Evolutionary conservation across 2,329 filamentous ascomycete genomes (phyloP).

Genomic region (Monosporascus sp.): DNA sequence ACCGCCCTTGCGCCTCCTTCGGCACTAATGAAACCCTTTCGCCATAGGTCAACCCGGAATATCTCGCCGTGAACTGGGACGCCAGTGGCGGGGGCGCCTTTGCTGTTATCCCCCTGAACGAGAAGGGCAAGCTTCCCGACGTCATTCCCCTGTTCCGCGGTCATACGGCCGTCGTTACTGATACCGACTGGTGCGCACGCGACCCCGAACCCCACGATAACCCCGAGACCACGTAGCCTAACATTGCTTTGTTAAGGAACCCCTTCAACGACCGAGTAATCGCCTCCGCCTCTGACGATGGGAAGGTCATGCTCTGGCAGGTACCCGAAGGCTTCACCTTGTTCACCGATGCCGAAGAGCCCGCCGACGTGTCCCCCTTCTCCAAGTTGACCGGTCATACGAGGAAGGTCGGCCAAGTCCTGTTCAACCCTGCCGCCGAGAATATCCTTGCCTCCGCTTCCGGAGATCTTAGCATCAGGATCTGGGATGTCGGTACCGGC

Average conservation of each 20-base stretch:
- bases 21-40: conserved; percentile 10
- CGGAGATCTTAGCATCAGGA: conserved; percentile 88
- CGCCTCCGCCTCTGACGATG: conserved; percentile 92
- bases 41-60: conserved; percentile 83
- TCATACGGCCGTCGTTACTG: conserved; percentile 90
- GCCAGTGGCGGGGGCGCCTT: conserved; percentile 93
- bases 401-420: conserved; percentile 93
- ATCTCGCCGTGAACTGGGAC: conserved; percentile 98
- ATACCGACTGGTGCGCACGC: conserved; percentile 80
- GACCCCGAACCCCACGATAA: conserved; percentile 8
- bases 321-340: conserved; percentile 85
- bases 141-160: conserved; percentile 92
- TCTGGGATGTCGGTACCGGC: conserved; percentile 87
- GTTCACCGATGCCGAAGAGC: conserved; percentile 77
- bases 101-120: conserved; percentile 85
- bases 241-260: conserved; percentile 54
- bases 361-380: conserved; percentile 73
- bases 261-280: conserved; percentile 93
- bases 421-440: conserved; percentile 95
- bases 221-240: conserved; percentile 18
- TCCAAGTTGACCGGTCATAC: conserved; percentile 82
- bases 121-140: conserved; percentile 87
- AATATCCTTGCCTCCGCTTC: conserved; percentile 94
- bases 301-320: conserved; percentile 94
- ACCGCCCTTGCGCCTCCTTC: conserved; percentile 2